Base-by-base conservation (phyloP, 2,329 filamentous ascomycete species). In the Sarocladiaceae sp. region DNA sequence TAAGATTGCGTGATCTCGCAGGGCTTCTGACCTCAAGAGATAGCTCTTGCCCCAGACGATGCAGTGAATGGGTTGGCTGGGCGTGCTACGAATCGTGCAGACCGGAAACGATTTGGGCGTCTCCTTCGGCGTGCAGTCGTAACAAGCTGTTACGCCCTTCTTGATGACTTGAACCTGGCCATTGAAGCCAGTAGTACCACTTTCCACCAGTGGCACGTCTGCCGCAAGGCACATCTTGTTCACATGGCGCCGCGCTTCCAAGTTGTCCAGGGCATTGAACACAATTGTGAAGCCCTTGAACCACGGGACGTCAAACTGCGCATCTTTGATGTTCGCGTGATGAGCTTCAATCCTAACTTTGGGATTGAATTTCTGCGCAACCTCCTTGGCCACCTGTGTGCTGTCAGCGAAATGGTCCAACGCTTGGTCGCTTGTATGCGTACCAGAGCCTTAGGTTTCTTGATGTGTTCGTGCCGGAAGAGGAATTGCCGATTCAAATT, bases 11-110 rank as follows among this genome's bases (percentile, higher is more conserved):
- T 4, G 10, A 15, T 29, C 12, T 23, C 9, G 19, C 9, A 3
- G 51, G 58, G 48, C 56, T 3, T 70, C 73, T 19, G 55, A 68
- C 65, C 88, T 93, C 48, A 98, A 78, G 7, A 98, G 74, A 62
- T 97, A 98, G 61, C 89, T 95, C 68, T 97, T 98, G 16, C 80
- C 91, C 93, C 93, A 98, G 2, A 98, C 91, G 49, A 98, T 98
- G 68, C 93, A 97, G 66, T 98, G 93, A 33, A 98, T 97, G 1
- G 91, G 88, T 57, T 97, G 91, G 52, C 86, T 95, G 0, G 93
- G 93, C 0, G 90, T 98, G 62, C 88, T 96, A 61, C 93, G 81
- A 55, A 98, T 97, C 2, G 93, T 98, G 68, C 93, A 98, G 33
- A 97, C 90, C 2, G 93, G 90, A 58, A 94, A 97, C 1, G 85